Base-by-base conservation (phyloP, 2,329 filamentous ascomycete species). In the Metarhizium rileyi region DNA sequence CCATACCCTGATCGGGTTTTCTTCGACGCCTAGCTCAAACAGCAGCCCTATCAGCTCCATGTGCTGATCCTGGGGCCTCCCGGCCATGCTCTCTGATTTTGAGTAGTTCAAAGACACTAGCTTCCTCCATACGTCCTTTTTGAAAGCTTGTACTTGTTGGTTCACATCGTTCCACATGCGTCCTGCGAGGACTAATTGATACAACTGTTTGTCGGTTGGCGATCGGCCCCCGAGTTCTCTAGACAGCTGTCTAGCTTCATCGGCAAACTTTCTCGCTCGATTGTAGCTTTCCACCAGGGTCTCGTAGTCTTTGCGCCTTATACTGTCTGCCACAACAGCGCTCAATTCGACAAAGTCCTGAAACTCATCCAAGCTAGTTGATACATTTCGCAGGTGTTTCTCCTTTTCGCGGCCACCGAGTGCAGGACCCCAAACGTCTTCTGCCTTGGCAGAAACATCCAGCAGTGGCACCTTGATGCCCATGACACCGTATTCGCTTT, bases 1-100 rank as follows among this genome's bases (percentile, higher is more conserved):
- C 90, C 93, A 98, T 10, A 94, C 78, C 87, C 88, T 95, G 54
- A 98, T 95, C 1, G 93, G 93, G 59, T 95, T 98, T 52, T 97
- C 90, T 9, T 95, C 86, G 2, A 95, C 90, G 6, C 93, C 94
- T 20, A 98, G 74, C 65, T 98, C 91, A n/a, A 98, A 71, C 48
- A 98, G 75, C 33, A 96, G 75, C 22, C 83, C 77, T 49, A 98
- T 97, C 44, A 96, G 74, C 62, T 95, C 89, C 81, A 96, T 89
- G 60, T 96, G 86, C 63, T 83, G 78, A 57, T 95, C 89, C 61
- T 91, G 88, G 5, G 78, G 73, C 36, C 83, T 64, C 7, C 76
- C 76, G 46, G 62, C 69, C 46, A 64, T 58, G 38, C 63, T 61
- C 55, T 81, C 72, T 46, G 74, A 56, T 61, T 74, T 71, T 47